A percentile compares a stretch with the other conserved stretches of the same genome.
Evolutionary conservation across 805 yeast species (phyloP).

Genomic region (Saccharomycopsis sp.): DNA sequence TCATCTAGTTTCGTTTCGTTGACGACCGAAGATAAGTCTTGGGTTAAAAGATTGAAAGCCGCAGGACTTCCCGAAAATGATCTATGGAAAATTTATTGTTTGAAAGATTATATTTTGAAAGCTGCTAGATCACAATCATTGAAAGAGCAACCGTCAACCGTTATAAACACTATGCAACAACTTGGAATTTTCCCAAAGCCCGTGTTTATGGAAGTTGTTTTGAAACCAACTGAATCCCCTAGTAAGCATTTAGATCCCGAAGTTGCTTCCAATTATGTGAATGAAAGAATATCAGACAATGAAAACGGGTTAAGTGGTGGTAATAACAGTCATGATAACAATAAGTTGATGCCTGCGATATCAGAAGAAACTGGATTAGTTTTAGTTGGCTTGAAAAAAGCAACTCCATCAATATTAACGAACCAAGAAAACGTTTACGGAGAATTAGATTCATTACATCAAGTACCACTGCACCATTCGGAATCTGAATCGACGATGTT

Average conservation of each 20-base stretch:
- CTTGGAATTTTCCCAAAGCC: conserved; percentile 41
- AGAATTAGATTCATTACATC: conserved; percentile 30
- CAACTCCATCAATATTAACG: conserved; percentile 34
- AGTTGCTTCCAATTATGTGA: neutral
- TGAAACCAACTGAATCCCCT: conserved; percentile 22
- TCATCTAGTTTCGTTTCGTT: conserved; percentile 35
- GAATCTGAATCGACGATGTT: conserved; percentile 1
- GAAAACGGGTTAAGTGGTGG: conserved; percentile 12
- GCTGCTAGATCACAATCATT: conserved; percentile 36
- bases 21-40: conserved; percentile 58
- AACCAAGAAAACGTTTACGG: conserved; percentile 38
- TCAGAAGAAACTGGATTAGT: conserved; percentile 27
- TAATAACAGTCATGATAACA: neutral
- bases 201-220: conserved; percentile 41
- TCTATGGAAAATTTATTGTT: conserved; percentile 72
- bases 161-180: conserved; percentile 26
- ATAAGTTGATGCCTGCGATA: conserved; percentile 5
- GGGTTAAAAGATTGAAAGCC: conserved; percentile 65
- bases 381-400: conserved; percentile 30
- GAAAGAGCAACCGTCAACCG: conserved; percentile 20
- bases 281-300: conserved; percentile 3
- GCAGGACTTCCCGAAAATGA: conserved; percentile 71
- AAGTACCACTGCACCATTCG: neutral
- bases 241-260: neutral
- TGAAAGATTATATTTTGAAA: conserved; percentile 61